Evolutionary conservation across 192 early-diverging fungal genomes (phyloP).

Genomic region (Cetraspora pellucida): DNA sequence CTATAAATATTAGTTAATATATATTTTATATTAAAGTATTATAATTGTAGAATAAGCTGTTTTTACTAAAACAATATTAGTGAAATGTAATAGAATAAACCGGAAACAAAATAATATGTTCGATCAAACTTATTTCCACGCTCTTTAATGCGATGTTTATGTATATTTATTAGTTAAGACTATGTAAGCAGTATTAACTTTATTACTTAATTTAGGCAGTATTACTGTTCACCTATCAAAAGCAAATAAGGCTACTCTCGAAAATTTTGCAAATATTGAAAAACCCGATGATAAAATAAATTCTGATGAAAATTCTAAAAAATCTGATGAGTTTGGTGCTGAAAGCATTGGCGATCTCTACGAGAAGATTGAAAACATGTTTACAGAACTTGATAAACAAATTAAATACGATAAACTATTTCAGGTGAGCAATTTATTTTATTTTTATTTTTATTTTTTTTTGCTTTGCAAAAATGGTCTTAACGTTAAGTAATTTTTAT

Average conservation of each 20-base stretch:
- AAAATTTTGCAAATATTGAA: slow-evolving; percentile 22
- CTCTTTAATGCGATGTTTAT: no score
- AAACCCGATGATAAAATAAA: neutral
- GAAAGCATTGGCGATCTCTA: slow-evolving; percentile 13
- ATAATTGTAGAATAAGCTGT: no score
- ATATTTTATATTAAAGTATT: no score
- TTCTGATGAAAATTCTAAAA: neutral
- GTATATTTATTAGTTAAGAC: no score
- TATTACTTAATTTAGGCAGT: neutral
- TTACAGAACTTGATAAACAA: neutral
- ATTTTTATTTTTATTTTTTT: neutral
- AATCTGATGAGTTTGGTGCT: neutral
- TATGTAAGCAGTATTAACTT: neutral
- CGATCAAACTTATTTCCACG: no score
- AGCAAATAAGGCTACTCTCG: slow-evolving; percentile 4
- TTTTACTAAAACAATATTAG: no score
- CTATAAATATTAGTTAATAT: no score
- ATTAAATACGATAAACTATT: neutral
- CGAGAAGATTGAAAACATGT: neutral
- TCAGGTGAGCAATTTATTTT: neutral
- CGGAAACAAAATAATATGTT: no score
- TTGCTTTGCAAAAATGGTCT: neutral
- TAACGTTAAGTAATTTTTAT: neutral
- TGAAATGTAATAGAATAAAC: no score
- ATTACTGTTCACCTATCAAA: slow-evolving; percentile 14